Conservation (phyloP, 2,329 filamentous ascomycete species). For the Trichoderma atrobrunneum region DNA sequence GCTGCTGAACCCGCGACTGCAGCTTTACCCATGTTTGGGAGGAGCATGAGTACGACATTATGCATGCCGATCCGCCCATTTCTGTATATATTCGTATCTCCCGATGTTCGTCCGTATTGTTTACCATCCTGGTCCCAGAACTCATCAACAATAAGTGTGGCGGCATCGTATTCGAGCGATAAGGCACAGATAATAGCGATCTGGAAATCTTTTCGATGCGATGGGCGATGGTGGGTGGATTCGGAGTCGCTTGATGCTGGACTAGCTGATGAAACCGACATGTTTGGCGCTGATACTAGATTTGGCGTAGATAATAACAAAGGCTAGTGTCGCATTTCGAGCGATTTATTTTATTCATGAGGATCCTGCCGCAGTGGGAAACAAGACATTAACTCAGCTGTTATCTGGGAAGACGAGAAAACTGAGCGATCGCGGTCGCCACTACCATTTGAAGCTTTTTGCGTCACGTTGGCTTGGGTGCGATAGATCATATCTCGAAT, state of each 20-base stretch:
- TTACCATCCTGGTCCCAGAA: slow-evolving; percentile 20
- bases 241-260: neutral
- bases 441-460: too few species aligned
- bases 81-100: slow-evolving; percentile 32
- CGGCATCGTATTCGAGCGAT: slow-evolving; percentile 22
- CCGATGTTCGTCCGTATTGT: slow-evolving; percentile 25
- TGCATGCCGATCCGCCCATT: slow-evolving; percentile 24
- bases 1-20: slow-evolving; percentile 15
- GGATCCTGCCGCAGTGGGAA: too few species aligned
- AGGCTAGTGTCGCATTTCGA: neutral
- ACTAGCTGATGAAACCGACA: neutral
- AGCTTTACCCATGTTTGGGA: slow-evolving; percentile 25
- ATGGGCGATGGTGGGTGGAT: neutral
- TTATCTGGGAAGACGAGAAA: too few species aligned
- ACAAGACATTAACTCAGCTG: too few species aligned
- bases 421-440: too few species aligned
- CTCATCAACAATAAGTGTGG: slow-evolving; percentile 21
- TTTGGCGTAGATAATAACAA: neutral
- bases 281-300: neutral
- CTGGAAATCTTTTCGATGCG: slow-evolving; percentile 16
- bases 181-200: slow-evolving; percentile 26
- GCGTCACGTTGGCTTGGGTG: too few species aligned
- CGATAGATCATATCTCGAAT: too few species aligned
- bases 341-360: neutral
- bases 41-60: slow-evolving; percentile 27